phyloP scores from a whole-genome alignment of 179 eudicot species.

The Sideroxylon spinosum region DNA sequence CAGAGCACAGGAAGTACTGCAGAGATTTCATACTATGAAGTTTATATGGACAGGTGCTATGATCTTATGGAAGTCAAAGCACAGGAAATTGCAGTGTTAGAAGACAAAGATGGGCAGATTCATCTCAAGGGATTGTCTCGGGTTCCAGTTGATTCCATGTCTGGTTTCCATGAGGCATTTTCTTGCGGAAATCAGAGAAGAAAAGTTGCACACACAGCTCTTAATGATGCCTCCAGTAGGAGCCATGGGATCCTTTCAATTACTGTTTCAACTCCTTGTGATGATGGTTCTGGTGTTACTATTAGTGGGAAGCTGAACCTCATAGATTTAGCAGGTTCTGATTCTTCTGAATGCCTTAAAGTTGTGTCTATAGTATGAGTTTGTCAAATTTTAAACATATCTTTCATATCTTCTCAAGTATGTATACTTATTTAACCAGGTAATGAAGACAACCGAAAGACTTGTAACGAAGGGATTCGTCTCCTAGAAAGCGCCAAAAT shows the following conservation, averaged over 20 bases:
- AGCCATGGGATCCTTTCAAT: slow-evolving; percentile 86
- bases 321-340: slow-evolving; percentile 85
- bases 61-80: slow-evolving; percentile 73
- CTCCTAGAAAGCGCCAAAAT: slow-evolving; percentile 88
- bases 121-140: slow-evolving; percentile 70
- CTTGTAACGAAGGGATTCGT: slow-evolving; percentile 83
- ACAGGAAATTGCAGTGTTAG: slow-evolving; percentile 61
- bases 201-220: slow-evolving; percentile 74
- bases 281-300: slow-evolving; percentile 24
- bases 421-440: slow-evolving; percentile 38
- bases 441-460: slow-evolving; percentile 83
- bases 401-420: not conserved
- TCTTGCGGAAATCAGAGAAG: slow-evolving; percentile 64
- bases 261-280: slow-evolving; percentile 42
- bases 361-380: not conserved
- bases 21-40: slow-evolving; percentile 75
- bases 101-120: slow-evolving; percentile 69
- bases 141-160: slow-evolving; percentile 50
- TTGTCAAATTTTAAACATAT: not conserved
- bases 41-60: slow-evolving; percentile 81
- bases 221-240: slow-evolving; percentile 87
- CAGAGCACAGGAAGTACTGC: slow-evolving; percentile 46
- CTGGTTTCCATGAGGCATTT: slow-evolving; percentile 57
- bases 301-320: slow-evolving; percentile 76
- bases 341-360: too few species aligned